These are phyloP conservation scores for Tremellales sp. DNA, from an alignment of 1,284 basidiomycete species.

Conservation along the genomic window DNA sequence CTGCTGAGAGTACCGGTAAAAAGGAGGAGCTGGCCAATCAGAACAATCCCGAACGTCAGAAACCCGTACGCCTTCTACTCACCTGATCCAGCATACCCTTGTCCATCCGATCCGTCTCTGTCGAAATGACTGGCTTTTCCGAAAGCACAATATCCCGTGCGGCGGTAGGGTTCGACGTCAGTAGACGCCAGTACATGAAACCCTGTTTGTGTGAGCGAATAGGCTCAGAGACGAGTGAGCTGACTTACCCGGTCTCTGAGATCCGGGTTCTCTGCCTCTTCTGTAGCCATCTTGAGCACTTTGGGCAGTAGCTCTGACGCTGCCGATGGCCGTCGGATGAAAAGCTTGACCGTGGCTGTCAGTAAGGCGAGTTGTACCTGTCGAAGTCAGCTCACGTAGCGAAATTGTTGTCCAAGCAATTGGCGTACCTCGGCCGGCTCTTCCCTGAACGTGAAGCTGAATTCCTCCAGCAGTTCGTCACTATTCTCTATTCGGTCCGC, in stretches of 20 bases:
- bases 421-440: slow-evolving; percentile 79
- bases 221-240: not conserved
- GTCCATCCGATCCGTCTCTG: slow-evolving; percentile 96
- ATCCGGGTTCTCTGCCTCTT: slow-evolving; percentile 94
- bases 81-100: slow-evolving; percentile 88
- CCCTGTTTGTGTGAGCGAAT: slow-evolving; percentile 47
- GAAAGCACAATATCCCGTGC: slow-evolving; percentile 89
- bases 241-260: slow-evolving; percentile 65
- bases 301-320: slow-evolving; percentile 86
- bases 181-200: slow-evolving; percentile 98
- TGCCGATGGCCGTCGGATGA: slow-evolving; percentile 87
- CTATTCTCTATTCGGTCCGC: slow-evolving; percentile 95
- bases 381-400: slow-evolving; percentile 3
- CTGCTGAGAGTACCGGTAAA: slow-evolving; percentile 49
- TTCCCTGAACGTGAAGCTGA: slow-evolving; percentile 88
- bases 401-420: not conserved
- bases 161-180: slow-evolving; percentile 86
- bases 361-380: slow-evolving; percentile 92
- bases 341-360: slow-evolving; percentile 94
- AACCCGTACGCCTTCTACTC: slow-evolving; percentile 30
- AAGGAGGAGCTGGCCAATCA: slow-evolving; percentile 33
- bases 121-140: slow-evolving; percentile 94
- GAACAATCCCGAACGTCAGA: not conserved
- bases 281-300: slow-evolving; percentile 88
- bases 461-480: slow-evolving; percentile 82